Evolutionary conservation across 1,284 basidiomycete genomes (phyloP).

Genomic region (Trichosporon sp.): DNA sequence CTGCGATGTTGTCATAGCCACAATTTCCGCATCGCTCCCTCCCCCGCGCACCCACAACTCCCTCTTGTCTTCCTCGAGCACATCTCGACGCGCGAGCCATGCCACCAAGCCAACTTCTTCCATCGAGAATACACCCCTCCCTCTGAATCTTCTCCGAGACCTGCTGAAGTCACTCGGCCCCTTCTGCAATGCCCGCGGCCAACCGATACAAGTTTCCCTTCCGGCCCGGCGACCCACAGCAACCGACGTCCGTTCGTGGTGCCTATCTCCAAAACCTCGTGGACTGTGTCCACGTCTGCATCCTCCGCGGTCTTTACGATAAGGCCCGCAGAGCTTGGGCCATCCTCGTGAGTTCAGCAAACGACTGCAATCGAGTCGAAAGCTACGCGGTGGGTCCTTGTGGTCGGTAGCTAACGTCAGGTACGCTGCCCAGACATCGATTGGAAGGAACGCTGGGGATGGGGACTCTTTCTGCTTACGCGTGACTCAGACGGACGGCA

Average conservation of each 20-base stretch:
- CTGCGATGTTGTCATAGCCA: not conserved
- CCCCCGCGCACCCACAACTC: not conserved
- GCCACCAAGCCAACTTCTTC: not conserved
- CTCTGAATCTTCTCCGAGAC: slow-evolving; percentile 12
- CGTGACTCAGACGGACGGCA: slow-evolving; percentile 23
- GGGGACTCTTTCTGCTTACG: slow-evolving; percentile 61
- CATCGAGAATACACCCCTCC: not conserved
- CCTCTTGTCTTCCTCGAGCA: slow-evolving; percentile 3
- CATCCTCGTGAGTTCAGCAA: slow-evolving; percentile 62
- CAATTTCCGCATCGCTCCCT: not conserved
- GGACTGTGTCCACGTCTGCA: slow-evolving; percentile 65
- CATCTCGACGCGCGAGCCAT: slow-evolving; percentile 1
- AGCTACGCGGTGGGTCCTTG: no score
- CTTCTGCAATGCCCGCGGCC: not conserved
- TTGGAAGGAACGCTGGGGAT: slow-evolving; percentile 75
- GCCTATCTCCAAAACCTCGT: slow-evolving; percentile 53
- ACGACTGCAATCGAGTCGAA: no score
- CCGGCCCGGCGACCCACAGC: slow-evolving; percentile 25
- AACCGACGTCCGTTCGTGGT: slow-evolving; percentile 36
- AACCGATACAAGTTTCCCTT: slow-evolving; percentile 16
- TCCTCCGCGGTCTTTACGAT: slow-evolving; percentile 68
- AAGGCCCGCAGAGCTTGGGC: slow-evolving; percentile 75
- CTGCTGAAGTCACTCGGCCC: not conserved
- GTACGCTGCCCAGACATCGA: slow-evolving; percentile 76
- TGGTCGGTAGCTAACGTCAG: slow-evolving; percentile 32